Evolutionary conservation across 495 filamentous ascomycete species (phyloP), one percentile per base, ranked within the genome.

Genomic region (Xylaria cubensis): DNA sequence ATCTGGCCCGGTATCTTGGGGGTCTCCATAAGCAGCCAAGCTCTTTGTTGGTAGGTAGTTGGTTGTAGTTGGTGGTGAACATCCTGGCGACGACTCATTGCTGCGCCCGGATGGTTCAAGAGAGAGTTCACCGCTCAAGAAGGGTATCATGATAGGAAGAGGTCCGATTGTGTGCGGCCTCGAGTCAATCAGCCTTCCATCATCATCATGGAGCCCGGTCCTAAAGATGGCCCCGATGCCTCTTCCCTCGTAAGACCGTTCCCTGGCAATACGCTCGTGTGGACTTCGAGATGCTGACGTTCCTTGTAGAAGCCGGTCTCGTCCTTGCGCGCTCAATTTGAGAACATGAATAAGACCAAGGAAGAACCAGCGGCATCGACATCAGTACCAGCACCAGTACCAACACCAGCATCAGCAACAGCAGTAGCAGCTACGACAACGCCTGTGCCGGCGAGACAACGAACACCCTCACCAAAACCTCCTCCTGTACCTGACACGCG

Each of bases 291-390:
- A 64, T 75, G 48, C 78, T 85, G 64, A 83, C 74, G 44, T 39
- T 41, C 76, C 29, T 46, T 29, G 0, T 70, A 89, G 87, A 87
- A 88, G 84, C 93, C 96, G 0, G 96, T 99, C 34, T 99, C 96
- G 53, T 97, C 95, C 58, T 85, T 98, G 42, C 88, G 93, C 61
- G 96, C 94, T 53, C 92, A 95, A 78, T 99, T 99, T 77, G 96
- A 99, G 85, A 92, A 92, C 70, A 90, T 97, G 79, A 87, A 91
- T 48, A 88, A 88, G 74, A 77, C 84, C 65, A 88, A 83, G 76
- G 80, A 84, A 68, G 70, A 78, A 21, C 67, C 78, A 58, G 36
- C 75, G 68, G 26, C 74, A 19, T 17, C 79, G 51, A 64, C 82
- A 74, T 74, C 76, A 74, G 50, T 83, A 71, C 75, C 77, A 73